Evolutionary conservation across 805 yeast genomes (phyloP), one percentile per base, ranked within the genome.

Genomic region (Teunomyces gatunensis): DNA sequence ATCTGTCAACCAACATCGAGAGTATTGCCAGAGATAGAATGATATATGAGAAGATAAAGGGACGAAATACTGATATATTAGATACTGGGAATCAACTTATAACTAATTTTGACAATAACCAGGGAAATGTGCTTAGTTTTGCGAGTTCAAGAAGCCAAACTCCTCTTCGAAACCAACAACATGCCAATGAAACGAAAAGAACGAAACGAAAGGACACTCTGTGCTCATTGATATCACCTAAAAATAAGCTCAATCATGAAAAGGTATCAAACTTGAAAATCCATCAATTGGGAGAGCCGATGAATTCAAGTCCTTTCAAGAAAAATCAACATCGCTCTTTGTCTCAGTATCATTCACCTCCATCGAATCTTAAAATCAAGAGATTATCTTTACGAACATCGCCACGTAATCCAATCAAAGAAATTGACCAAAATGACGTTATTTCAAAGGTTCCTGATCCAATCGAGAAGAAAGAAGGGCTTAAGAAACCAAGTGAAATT

Each of bases 361-460:
- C 64, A 10, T 51, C 65, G 1, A 55, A 51, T 47, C 46, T 61
- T 7, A 60, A 51, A 39, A 52, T 58, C 3, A 32, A 49, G 13
- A 60, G 59, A 1, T 32, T 55, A 25, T 42, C 39, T 11, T 21
- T 37, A 6, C 29, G 29, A 23, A 37, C 5, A 35, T 10, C 39
- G 13, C 6, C 15, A 4, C 39, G 9, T 5, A 35, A 11, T 18
- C 27, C 23, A n/a, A 20, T 13, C 17, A 32, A 32, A 32, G 11
- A 12, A 32, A 20, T 2, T 35, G 9, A 18, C 10, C 15, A 18
- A 21, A 35, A 17, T 12, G 3, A 11, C 20, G 25, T 11, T 11
- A 7, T 5, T 20, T n/a, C 27, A 9, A 11, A 35, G 6, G 18
- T 12, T 13, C 5, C 18, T 32, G 34, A n/a, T 7, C 34, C 34